A percentile compares a stretch with the other conserved stretches of the same genome.
Conservation (phyloP, 202 grass and related monocot species). For the Zizania palustris region DNA sequence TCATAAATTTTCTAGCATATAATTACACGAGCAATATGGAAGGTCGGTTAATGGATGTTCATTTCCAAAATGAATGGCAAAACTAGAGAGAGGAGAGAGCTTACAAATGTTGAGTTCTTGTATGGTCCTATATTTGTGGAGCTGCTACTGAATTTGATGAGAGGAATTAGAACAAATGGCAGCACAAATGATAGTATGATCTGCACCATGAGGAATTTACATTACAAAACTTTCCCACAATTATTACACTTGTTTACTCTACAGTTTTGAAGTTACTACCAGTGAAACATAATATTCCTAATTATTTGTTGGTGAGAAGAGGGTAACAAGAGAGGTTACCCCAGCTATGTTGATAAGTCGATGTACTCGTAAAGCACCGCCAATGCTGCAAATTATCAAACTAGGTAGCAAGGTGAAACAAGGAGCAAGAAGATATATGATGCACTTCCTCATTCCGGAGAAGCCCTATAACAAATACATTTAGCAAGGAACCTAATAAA, state of each 20-base stretch:
- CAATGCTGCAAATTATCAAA: conserved; percentile 58
- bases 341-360: conserved; percentile 75
- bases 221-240: background rate
- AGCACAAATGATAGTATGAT: conserved; percentile 67
- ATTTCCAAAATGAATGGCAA: background rate
- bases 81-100: conserved; percentile 1
- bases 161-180: conserved; percentile 69
- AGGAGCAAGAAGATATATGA: conserved; percentile 64
- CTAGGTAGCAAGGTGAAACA: conserved; percentile 66
- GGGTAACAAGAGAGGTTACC: conserved; percentile 40
- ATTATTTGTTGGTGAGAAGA: background rate
- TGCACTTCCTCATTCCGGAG: conserved; percentile 73
- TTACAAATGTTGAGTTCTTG: conserved; percentile 62
- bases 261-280: background rate
- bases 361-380: conserved; percentile 48
- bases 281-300: background rate
- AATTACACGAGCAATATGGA: background rate
- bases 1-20: background rate
- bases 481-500: background rate
- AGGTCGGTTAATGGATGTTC: background rate
- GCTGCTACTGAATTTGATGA: conserved; percentile 75
- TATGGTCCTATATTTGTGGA: conserved; percentile 44
- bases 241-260: background rate
- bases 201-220: conserved; percentile 44
- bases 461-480: conserved; percentile 62